A percentile compares a stretch with the other conserved stretches of the same genome.
phyloP scores from a whole-genome alignment of 2,329 filamentous ascomycete species.

The Beauveria medogensis region DNA sequence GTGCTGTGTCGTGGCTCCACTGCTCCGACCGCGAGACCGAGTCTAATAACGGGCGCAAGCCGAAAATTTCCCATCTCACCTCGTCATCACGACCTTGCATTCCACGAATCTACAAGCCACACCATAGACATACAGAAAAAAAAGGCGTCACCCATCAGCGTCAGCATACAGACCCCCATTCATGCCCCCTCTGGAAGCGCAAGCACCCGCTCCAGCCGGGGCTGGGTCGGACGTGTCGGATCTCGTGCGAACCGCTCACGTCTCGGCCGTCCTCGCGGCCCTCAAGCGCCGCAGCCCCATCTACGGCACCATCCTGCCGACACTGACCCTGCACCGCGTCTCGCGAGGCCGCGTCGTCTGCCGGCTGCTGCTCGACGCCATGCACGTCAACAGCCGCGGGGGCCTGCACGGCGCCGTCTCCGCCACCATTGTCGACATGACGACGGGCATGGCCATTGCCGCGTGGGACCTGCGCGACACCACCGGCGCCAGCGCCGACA shows the following conservation, averaged over 20 bases:
- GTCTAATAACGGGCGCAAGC: neutral
- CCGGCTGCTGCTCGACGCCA: slow-evolving; percentile 37
- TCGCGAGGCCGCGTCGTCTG: slow-evolving; percentile 39
- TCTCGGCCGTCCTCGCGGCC: slow-evolving; percentile 24
- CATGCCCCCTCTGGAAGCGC: neutral
- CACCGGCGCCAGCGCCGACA: slow-evolving; percentile 66
- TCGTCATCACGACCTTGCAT: neutral
- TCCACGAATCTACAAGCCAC: neutral
- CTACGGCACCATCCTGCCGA: slow-evolving; percentile 36
- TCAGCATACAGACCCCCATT: neutral
- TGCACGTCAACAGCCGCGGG: slow-evolving; percentile 59
- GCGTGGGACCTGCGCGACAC: slow-evolving; percentile 52
- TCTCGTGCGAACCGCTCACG: slow-evolving; percentile 16
- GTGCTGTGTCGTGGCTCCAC: neutral
- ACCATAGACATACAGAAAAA: too few species aligned
- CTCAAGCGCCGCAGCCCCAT: slow-evolving; percentile 41
- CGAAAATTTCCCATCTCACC: slow-evolving; percentile 1
- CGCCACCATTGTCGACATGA: slow-evolving; percentile 65
- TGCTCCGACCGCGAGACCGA: neutral
- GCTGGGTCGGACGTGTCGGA: neutral
- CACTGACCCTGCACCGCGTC: slow-evolving; percentile 36
- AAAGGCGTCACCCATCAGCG: neutral
- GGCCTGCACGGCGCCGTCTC: slow-evolving; percentile 65
- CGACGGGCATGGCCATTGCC: slow-evolving; percentile 64
- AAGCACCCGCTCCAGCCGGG: neutral